Conservation (phyloP, 2,329 filamentous ascomycete genomes). For the Trichoderma polysporum region DNA sequence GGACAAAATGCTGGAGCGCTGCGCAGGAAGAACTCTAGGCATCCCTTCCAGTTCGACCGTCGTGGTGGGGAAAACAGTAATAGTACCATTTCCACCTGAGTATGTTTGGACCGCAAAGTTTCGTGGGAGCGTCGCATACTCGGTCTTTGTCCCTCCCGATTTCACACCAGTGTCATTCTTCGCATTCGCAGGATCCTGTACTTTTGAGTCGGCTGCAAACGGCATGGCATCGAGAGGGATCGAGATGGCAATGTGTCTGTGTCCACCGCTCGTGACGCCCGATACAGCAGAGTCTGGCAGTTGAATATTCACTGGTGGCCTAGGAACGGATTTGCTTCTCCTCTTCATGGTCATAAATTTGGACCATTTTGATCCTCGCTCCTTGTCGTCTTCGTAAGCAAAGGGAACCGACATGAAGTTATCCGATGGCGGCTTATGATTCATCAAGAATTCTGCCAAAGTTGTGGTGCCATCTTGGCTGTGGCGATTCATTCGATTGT, state of each 20-base stretch:
- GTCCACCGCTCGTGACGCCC: slow-evolving; percentile 52
- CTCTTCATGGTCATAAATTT: slow-evolving; percentile 42
- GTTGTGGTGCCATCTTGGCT: slow-evolving; percentile 34
- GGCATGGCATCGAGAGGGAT: slow-evolving; percentile 55
- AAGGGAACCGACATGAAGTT: slow-evolving; percentile 52
- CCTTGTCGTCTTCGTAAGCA: slow-evolving; percentile 30
- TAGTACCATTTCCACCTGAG: slow-evolving; percentile 37
- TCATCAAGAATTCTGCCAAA: slow-evolving; percentile 51
- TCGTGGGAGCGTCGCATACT: slow-evolving; percentile 5
- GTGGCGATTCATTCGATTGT: slow-evolving; percentile 23
- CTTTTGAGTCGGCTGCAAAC: slow-evolving; percentile 35
- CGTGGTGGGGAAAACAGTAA: slow-evolving; percentile 34
- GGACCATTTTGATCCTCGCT: slow-evolving; percentile 40
- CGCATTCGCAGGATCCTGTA: slow-evolving; percentile 37
- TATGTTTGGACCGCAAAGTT: slow-evolving; percentile 31
- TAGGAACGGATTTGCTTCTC: slow-evolving; percentile 38
- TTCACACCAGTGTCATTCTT: slow-evolving; percentile 12
- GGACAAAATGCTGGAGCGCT: background rate
- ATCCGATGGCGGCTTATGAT: slow-evolving; percentile 47
- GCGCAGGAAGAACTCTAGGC: background rate
- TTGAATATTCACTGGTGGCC: slow-evolving; percentile 34
- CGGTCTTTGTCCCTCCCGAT: background rate
- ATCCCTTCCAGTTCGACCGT: background rate
- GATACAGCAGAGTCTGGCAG: slow-evolving; percentile 58
- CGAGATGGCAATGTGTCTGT: slow-evolving; percentile 61